Evolutionary conservation across 2,329 filamentous ascomycete species (phyloP), one percentile per base, ranked within the genome.

Genomic region (Colletotrichum sp.): DNA sequence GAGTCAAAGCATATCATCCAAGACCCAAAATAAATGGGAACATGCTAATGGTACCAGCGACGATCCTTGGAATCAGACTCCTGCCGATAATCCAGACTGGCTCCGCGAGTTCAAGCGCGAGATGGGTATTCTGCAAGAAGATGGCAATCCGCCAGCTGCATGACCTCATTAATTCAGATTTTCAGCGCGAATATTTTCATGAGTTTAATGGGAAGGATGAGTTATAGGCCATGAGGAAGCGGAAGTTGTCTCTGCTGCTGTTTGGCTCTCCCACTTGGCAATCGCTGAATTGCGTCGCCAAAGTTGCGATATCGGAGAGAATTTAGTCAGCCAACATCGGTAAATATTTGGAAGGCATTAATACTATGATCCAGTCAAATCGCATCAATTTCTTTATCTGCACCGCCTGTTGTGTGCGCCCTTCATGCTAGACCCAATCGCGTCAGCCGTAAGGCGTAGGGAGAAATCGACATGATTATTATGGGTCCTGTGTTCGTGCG

Each of bases 61-160:
- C 30, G 85, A 86, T 67, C 81, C 83, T 3, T 86, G 84, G 85
- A 86, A 86, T 64, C 84, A 85, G 64, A 86, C 84, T 4, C 80
- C 80, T 4, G 80, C 82, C 2, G 85, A 86, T 71, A 83, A 85
- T 64, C 78, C 79, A 8, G 76, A 81, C 4, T 84, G 83, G 79
- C 75, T 86, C 7, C 78, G 61, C 12, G 65, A 77, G 21, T 78
- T 77, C n/a, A 78, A 74, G 55, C 67, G 74, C 1, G 71, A 74
- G 16, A 71, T 64, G 66, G 67, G 71, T 2, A 74, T 71, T 18
- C 52, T 70, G 2, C 60, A 76, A 5, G 73, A 67, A 28, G 28
- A 63, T 21, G 30, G 5, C 18, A 13, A n/a, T 32, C 59, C 2
- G 16, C 26, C 16, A 30, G 7, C 9, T 10, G n/a, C 6, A 48